Percentiles rank a stretch among this genome's conserved stretches.
Evolutionary conservation across 2,329 filamentous ascomycete species (phyloP).

Genomic region (Nigrograna mackinnonii): DNA sequence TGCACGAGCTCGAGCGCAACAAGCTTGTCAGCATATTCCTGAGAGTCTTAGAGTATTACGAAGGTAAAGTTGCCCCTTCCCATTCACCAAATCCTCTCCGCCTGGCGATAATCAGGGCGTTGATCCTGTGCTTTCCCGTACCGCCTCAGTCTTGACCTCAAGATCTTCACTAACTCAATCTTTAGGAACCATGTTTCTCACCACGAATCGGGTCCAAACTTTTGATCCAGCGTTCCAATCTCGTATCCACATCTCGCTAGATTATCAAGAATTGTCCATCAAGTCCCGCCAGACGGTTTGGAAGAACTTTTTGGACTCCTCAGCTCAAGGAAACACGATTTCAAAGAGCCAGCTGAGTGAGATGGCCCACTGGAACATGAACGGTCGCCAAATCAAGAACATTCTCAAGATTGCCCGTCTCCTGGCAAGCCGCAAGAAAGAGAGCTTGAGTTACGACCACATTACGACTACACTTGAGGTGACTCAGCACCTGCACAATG

Average conservation of each 20-base stretch:
- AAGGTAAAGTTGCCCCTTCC: slow-evolving; percentile 34
- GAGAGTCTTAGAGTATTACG: slow-evolving; percentile 47
- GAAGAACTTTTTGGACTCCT: slow-evolving; percentile 47
- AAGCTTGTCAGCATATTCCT: slow-evolving; percentile 37
- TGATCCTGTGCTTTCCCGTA: no score
- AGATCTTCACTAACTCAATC: slow-evolving; percentile 1
- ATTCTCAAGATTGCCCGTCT: slow-evolving; percentile 46
- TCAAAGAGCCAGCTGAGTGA: slow-evolving; percentile 34
- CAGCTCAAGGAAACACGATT: slow-evolving; percentile 31
- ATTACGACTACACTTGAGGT: slow-evolving; percentile 41
- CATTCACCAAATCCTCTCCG: neutral
- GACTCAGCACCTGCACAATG: slow-evolving; percentile 45
- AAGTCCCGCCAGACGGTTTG: slow-evolving; percentile 47
- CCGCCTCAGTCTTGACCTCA: neutral
- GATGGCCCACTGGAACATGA: slow-evolving; percentile 39
- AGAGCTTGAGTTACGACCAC: slow-evolving; percentile 27
- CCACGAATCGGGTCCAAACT: slow-evolving; percentile 47
- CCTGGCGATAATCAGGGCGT: no score
- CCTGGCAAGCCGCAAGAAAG: slow-evolving; percentile 22
- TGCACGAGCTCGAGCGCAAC: slow-evolving; percentile 30
- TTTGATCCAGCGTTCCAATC: slow-evolving; percentile 53
- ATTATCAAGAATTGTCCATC: slow-evolving; percentile 47
- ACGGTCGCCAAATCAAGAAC: slow-evolving; percentile 50
- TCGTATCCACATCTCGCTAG: slow-evolving; percentile 50
- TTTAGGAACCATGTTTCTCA: slow-evolving; percentile 32